phyloP scores from a whole-genome alignment of 805 yeast species.

The Cyberlindnera saturnus region DNA sequence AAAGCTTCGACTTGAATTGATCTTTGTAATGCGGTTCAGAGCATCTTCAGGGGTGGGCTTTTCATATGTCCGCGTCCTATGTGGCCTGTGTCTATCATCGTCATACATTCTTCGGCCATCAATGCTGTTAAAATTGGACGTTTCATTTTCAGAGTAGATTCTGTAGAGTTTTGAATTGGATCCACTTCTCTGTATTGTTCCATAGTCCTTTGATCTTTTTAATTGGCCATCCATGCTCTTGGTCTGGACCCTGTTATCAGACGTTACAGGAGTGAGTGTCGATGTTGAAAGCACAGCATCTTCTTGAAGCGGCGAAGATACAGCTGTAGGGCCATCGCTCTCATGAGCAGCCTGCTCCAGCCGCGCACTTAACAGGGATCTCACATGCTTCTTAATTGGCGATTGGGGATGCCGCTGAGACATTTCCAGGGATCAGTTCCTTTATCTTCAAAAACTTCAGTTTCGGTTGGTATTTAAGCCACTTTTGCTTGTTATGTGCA shows the following conservation, averaged over 20 bases:
- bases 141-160: constrained; percentile 62
- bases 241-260: background rate
- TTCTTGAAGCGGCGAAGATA: no score
- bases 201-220: constrained; percentile 1
- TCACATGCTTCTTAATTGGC: no score
- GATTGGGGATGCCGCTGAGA: no score
- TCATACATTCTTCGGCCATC: constrained; percentile 51
- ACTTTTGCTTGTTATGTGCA: no score
- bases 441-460: no score
- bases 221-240: background rate
- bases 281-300: background rate
- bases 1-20: constrained; percentile 1
- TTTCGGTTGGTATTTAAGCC: no score
- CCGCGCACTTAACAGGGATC: no score
- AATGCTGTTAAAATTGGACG: constrained; percentile 47
- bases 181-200: background rate
- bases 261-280: background rate
- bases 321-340: no score
- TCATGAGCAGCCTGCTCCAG: no score
- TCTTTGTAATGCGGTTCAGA: constrained; percentile 13
- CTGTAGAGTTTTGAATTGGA: constrained; percentile 34
- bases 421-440: no score
- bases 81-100: constrained; percentile 46
- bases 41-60: background rate
- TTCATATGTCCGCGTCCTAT: constrained; percentile 8